A percentile compares a stretch with the other conserved stretches of the same genome.
Evolutionary conservation across 2,329 filamentous ascomycete species (phyloP).

Genomic region (Dactylellina haptotyla): DNA sequence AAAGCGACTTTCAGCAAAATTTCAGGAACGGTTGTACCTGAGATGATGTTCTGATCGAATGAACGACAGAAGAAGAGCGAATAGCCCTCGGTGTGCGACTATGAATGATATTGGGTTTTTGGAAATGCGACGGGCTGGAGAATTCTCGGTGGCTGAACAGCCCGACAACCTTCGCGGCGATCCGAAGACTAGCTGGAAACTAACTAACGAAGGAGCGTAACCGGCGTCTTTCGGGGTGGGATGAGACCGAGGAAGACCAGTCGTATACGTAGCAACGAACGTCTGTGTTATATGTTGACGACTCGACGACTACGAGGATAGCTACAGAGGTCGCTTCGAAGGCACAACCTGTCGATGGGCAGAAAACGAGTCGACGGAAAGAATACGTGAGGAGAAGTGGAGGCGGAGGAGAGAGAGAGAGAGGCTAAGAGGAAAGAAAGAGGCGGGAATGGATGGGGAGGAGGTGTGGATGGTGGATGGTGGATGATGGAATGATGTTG

Average conservation of each 20-base stretch:
- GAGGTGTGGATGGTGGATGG: conserved; percentile 7
- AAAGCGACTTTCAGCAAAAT: not conserved
- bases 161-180: conserved; percentile 17
- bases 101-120: not conserved
- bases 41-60: conserved; percentile 14
- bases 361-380: conserved; percentile 5
- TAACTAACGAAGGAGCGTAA: conserved; percentile 11
- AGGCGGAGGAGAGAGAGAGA: conserved; percentile 25
- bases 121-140: not conserved
- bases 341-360: not conserved
- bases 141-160: not conserved
- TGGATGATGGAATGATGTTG: conserved; percentile 23
- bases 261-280: conserved; percentile 27
- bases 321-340: not conserved
- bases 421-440: conserved; percentile 21
- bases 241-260: not conserved
- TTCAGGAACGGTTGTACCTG: not conserved
- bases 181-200: conserved; percentile 1
- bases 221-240: conserved; percentile 14
- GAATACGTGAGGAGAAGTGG: not conserved
- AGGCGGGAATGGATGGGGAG: not conserved
- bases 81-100: conserved; percentile 21
- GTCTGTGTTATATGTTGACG: not conserved
- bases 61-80: conserved; percentile 35
- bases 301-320: conserved; percentile 3